These are phyloP conservation scores for Auricularia sp. DNA, from an alignment of 768 basidiomycete genomes.

Conservation along the genomic window DNA sequence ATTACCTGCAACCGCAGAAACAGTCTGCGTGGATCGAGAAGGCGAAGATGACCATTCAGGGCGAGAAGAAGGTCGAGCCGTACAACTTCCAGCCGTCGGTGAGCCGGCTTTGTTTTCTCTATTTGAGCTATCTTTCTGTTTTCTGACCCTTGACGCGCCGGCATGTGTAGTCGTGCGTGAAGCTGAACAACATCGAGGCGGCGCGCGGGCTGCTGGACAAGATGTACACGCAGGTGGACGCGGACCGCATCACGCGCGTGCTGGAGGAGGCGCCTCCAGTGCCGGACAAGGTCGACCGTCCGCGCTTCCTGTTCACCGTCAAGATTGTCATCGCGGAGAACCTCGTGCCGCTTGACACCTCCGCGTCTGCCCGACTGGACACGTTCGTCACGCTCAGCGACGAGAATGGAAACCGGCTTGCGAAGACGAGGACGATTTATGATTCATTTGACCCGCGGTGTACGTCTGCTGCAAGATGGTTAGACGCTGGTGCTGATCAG, in stretches of 20 bases:
- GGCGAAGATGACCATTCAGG: slow-evolving; percentile 65
- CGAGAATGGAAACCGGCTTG: slow-evolving; percentile 77
- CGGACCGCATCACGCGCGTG: slow-evolving; percentile 70
- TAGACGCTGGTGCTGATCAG: neutral
- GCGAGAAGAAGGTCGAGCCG: slow-evolving; percentile 88
- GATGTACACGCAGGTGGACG: slow-evolving; percentile 87
- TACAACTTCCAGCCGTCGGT: slow-evolving; percentile 82
- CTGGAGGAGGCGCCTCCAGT: slow-evolving; percentile 55
- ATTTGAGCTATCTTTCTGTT: neutral
- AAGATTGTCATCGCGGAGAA: slow-evolving; percentile 90
- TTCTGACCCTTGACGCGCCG: no score
- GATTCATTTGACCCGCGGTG: slow-evolving; percentile 86
- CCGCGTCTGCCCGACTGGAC: slow-evolving; percentile 71
- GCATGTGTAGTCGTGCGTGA: slow-evolving; percentile 69
- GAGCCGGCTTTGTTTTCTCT: slow-evolving; percentile 7
- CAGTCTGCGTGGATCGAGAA: slow-evolving; percentile 78
- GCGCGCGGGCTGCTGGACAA: slow-evolving; percentile 85
- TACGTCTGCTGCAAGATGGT: slow-evolving; percentile 28
- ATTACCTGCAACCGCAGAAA: slow-evolving; percentile 75
- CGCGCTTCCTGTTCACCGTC: slow-evolving; percentile 80
- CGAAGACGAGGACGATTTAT: slow-evolving; percentile 93
- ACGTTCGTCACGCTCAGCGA: slow-evolving; percentile 94
- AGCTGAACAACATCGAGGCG: slow-evolving; percentile 93
- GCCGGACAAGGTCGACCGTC: slow-evolving; percentile 56
- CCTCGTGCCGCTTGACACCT: slow-evolving; percentile 66